A percentile compares a stretch with the other conserved stretches of the same genome.
phyloP scores from a whole-genome alignment of 176 grass and related monocot genomes.

The Raddia distichophylla region DNA sequence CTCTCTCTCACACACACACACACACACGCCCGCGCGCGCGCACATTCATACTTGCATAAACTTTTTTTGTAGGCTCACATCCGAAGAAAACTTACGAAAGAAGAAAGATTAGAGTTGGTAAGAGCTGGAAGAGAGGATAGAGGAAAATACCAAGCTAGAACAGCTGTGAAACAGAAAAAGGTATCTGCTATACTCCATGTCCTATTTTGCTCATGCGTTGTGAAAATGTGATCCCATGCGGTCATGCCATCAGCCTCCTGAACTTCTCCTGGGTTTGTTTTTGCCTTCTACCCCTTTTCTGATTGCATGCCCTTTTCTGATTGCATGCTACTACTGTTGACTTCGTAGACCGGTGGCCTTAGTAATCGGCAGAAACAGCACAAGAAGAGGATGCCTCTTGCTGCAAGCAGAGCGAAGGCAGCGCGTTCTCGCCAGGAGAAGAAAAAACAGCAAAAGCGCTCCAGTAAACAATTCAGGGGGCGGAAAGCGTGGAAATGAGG shows the following conservation, averaged over 20 bases:
- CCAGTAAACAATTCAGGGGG: constrained; percentile 74
- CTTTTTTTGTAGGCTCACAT: constrained; percentile 57
- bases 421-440: constrained; percentile 74
- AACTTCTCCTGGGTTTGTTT: neutral
- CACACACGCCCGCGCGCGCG: too few species aligned
- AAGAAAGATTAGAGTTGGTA: constrained; percentile 62
- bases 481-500: constrained; percentile 89
- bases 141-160: constrained; percentile 49
- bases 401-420: constrained; percentile 66
- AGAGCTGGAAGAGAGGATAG: constrained; percentile 82
- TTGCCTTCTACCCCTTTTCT: neutral
- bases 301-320: neutral
- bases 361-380: constrained; percentile 90
- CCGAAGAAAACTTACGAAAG: constrained; percentile 69
- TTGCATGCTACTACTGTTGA: neutral
- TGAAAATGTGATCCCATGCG: neutral
- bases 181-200: constrained; percentile 12
- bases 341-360: constrained; percentile 66
- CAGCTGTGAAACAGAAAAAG: constrained; percentile 78
- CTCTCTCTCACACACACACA: neutral
- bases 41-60: neutral
- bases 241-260: neutral
- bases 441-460: constrained; percentile 46
- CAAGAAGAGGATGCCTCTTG: constrained; percentile 79
- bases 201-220: neutral